phyloP scores from a whole-genome alignment of 371 early-diverging fungal species.

The Ordospora pajunii region DNA sequence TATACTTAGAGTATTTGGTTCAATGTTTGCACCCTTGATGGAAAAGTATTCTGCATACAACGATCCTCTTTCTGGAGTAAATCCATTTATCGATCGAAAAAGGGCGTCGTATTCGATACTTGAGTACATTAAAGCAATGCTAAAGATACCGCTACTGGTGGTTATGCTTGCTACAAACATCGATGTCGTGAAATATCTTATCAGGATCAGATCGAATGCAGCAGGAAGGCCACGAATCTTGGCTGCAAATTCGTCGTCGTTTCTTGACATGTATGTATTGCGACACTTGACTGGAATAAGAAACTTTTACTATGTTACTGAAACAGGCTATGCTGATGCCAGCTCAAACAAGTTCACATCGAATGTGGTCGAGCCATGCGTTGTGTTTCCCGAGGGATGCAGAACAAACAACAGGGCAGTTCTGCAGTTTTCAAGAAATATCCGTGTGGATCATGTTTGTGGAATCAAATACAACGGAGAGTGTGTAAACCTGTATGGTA shows the following conservation, averaged over 20 bases:
- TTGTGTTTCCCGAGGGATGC: slow-evolving; percentile 44
- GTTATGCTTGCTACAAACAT: slow-evolving; percentile 1
- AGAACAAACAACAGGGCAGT: slow-evolving; percentile 46
- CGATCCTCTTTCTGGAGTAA: slow-evolving; percentile 55
- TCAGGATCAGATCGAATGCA: not conserved
- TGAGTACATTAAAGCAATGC: not conserved
- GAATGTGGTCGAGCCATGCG: not conserved
- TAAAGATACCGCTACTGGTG: slow-evolving; percentile 32
- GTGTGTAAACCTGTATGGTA: slow-evolving; percentile 48
- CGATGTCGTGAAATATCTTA: not conserved
- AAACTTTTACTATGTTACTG: slow-evolving; percentile 17
- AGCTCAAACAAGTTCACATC: not conserved
- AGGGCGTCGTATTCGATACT: not conserved
- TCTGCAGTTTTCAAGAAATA: slow-evolving; percentile 10
- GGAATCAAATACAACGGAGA: slow-evolving; percentile 44
- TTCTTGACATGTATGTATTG: slow-evolving; percentile 42
- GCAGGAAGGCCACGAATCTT: not conserved
- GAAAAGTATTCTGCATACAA: slow-evolving; percentile 54
- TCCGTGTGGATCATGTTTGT: slow-evolving; percentile 30
- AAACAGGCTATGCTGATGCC: slow-evolving; percentile 1
- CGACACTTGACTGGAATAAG: slow-evolving; percentile 16
- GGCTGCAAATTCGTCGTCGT: slow-evolving; percentile 25
- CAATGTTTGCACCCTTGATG: slow-evolving; percentile 29
- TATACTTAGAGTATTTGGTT: not conserved
- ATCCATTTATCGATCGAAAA: slow-evolving; percentile 50